These are phyloP conservation scores for Lodderomyces parapsilosis DNA, from an alignment of 1,139 yeast species.

Conservation along the genomic window DNA sequence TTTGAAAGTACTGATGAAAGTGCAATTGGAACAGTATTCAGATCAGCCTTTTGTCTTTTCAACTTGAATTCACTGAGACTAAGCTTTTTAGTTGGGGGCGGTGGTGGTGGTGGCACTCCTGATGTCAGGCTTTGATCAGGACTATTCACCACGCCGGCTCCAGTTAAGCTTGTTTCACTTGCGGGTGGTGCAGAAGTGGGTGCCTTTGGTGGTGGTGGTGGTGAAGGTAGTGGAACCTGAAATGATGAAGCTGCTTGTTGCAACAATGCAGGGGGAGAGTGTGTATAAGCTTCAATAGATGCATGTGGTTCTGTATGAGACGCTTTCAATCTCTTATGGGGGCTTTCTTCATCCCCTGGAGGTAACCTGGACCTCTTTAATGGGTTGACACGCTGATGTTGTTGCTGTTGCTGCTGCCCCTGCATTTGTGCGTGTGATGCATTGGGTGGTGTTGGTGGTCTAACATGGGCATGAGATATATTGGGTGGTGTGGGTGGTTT, in stretches of 20 bases:
- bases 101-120: conserved; percentile 4
- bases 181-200: neutral
- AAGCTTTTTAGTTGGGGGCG: conserved; percentile 1
- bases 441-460: neutral
- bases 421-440: neutral
- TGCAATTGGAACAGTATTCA: conserved; percentile 2
- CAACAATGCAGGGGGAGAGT: too few relatives aligned
- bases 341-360: neutral
- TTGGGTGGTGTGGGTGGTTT: conserved; percentile 5
- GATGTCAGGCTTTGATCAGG: neutral
- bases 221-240: neutral
- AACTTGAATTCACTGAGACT: conserved; percentile 3
- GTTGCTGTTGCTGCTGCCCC: too few relatives aligned
- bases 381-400: too few relatives aligned
- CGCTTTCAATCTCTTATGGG: neutral
- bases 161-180: neutral
- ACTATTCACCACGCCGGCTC: neutral
- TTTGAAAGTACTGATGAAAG: neutral
- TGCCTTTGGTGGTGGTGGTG: conserved; percentile 3
- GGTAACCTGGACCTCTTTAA: neutral
- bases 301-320: neutral
- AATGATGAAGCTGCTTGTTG: too few relatives aligned
- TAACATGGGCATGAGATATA: neutral
- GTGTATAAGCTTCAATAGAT: neutral
- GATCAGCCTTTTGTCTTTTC: neutral